A percentile compares a stretch with the other conserved stretches of the same genome.
Conservation (phyloP, 805 yeast genomes). For the Tetrapisispora nanseiensis region DNA sequence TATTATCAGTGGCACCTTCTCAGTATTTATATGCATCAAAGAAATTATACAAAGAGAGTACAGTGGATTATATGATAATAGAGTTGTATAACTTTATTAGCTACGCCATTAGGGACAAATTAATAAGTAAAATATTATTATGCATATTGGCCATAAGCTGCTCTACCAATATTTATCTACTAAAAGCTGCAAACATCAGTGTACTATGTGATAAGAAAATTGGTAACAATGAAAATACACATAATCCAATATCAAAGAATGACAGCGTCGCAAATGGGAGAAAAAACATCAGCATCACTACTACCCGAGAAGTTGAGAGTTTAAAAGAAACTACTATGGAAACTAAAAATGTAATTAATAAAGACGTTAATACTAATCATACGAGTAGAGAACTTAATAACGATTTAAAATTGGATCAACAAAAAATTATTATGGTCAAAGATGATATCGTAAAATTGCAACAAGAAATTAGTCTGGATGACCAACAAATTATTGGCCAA, state of each 20-base stretch:
- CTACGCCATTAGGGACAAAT: constrained; percentile 63
- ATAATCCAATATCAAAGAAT: too few relatives aligned
- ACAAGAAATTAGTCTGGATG: constrained; percentile 34
- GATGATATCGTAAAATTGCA: background rate
- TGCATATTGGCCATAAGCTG: constrained; percentile 65
- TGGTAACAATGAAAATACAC: too few relatives aligned
- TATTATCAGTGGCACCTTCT: constrained; percentile 50
- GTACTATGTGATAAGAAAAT: too few relatives aligned
- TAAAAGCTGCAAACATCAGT: constrained; percentile 63
- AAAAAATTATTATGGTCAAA: too few relatives aligned
- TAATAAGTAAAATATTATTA: constrained; percentile 68
- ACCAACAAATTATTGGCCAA: constrained; percentile 65
- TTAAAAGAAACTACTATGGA: too few relatives aligned
- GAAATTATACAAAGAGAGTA: constrained; percentile 30
- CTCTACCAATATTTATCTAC: constrained; percentile 70
- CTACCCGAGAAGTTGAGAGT: too few relatives aligned
- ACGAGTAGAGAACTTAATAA: too few relatives aligned
- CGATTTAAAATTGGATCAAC: too few relatives aligned
- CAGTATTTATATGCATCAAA: constrained; percentile 24
- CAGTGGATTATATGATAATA: constrained; percentile 9
- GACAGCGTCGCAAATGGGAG: too few relatives aligned
- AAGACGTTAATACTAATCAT: too few relatives aligned
- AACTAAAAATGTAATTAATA: too few relatives aligned
- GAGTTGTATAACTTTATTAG: constrained; percentile 35
- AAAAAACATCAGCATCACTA: too few relatives aligned